Base-by-base conservation (phyloP, 169 alveolate genomes). In the Eimeria zaria region DNA sequence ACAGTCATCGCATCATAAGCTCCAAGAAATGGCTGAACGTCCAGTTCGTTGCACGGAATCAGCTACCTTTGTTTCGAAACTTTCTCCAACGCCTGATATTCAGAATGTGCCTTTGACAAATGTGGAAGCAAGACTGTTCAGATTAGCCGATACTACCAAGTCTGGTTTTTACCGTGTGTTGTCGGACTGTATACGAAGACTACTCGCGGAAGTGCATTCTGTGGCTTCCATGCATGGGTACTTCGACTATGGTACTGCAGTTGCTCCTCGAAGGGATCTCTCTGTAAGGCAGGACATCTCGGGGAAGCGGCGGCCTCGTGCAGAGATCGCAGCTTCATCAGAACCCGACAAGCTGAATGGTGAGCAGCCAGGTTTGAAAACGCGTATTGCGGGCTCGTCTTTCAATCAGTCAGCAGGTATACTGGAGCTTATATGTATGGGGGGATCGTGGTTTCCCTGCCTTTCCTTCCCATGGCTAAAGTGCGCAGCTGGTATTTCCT, bases 211-310 rank as follows among this genome's bases (percentile, higher is more conserved):
- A 20, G 41, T 85, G 4, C 93, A 85, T 30, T 30, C 81, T 18
- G 93, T 64, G n/a, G 80, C 81, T 41, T 85, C 81, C 5, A 2
- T 62, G 62, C 39, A 85, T 64, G 93, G 93, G n/a, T 85, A 60
- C 58, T 24, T 85, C 27, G 93, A 39, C 62, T 5, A n/a, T 24
- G 64, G 9, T 27, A 24, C 48, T 46, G 60, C 81, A 85, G 30
- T 20, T 39, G 39, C 81, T 12, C 64, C 81, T 8, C 46, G 1
- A 33, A 2, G 51, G 80, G 80, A 11, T 69, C 51, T 51, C 22
- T 36, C 80, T 30, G n/a, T 46, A 33, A 33, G 7, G 11, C 46
- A 36, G 36, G 12, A 12, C 16, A 69, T 69, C 51, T 30, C 27
- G 80, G 51, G 80, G n/a, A 33, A 69, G 80, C 80, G 14, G 80